Evolutionary conservation across 2,329 filamentous ascomycete genomes (phyloP).

Genomic region (Dissoconium aciculare): DNA sequence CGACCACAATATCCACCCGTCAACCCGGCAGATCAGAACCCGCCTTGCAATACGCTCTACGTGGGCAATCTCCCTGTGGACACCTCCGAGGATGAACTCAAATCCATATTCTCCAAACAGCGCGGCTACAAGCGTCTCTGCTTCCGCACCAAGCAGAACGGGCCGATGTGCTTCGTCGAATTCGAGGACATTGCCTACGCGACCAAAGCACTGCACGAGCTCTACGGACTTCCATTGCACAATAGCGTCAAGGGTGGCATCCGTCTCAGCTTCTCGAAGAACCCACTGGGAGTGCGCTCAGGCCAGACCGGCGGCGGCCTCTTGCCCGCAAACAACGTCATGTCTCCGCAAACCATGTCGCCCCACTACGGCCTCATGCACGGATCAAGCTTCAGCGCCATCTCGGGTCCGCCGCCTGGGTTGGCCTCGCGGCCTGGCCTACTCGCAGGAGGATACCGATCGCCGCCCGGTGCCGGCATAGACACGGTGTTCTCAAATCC

Average conservation of each 20-base stretch:
- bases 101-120: conserved; percentile 81
- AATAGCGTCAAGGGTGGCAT: conserved; percentile 94
- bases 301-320: conserved; percentile 43
- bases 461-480: conserved; percentile 10
- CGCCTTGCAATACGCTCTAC: conserved; percentile 93
- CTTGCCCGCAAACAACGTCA: conserved; percentile 35
- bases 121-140: conserved; percentile 90
- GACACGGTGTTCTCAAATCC: conserved; percentile 20
- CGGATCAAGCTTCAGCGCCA: conserved; percentile 49
- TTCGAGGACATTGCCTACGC: conserved; percentile 89
- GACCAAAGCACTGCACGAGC: conserved; percentile 75
- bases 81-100: conserved; percentile 88
- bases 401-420: conserved; percentile 59
- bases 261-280: conserved; percentile 91
- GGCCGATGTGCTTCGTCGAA: conserved; percentile 97
- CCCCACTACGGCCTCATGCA: conserved; percentile 44
- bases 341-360: conserved; percentile 38
- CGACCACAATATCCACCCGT: conserved; percentile 64
- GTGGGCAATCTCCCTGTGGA: conserved; percentile 92
- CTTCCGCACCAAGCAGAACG: conserved; percentile 87
- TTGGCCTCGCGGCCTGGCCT: conserved; percentile 51
- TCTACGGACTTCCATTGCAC: conserved; percentile 74
- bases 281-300: conserved; percentile 80
- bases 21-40: conserved; percentile 91
- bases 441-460: conserved; percentile 7